Evolutionary conservation across 352 stramenopile species (phyloP), one percentile per base, ranked within the genome.

Genomic region (Stramenopiles sp.): DNA sequence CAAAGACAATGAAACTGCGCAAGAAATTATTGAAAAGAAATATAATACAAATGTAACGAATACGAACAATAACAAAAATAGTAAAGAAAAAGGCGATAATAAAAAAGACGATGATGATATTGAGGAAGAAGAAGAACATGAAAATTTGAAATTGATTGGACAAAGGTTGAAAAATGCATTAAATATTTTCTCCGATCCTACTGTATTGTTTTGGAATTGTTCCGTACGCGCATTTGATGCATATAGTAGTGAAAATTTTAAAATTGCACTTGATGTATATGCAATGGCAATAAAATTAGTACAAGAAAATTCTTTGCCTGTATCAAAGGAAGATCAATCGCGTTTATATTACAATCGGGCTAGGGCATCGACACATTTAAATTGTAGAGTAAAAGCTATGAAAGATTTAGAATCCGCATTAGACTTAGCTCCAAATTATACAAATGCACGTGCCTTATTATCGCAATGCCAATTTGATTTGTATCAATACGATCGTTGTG

Each of bases 341-440:
- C 83, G 80, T 6, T 53, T 84, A 29, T 82, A 84, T 43, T 84
- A 84, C 79, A 84, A 84, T 81, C 78, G 81, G n/a, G 81, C 81
- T 0, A 63, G 81, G n/a, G 81, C 81, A 13, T 82, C 43, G 31
- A 63, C 78, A 33, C 74, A 83, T 31, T 29, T 82, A 31, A 79
- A 78, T 30, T 73, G 38, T 30, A 80, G 83, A 73, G 7, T 76
- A n/a, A 30, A 81, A 27, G 81, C 81, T 29, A 38, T 84, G 7
- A 53, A 79, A 43, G 63, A 82, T 65, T 84, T 81, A 53, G 31
- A 29, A 31, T 6, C 1, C 0, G 81, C 81, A 1, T 74, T 84
- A n/a, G 63, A 84, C 30, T 23, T n/a, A 20, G 78, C 80, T 30
- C 43, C 32, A 1, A 20, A 1, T n/a, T 84, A 84, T 63, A 27